Percentiles rank a stretch among this genome's conserved stretches.
phyloP scores from a whole-genome alignment of 805 yeast species.

The Lipomyces sp. region DNA sequence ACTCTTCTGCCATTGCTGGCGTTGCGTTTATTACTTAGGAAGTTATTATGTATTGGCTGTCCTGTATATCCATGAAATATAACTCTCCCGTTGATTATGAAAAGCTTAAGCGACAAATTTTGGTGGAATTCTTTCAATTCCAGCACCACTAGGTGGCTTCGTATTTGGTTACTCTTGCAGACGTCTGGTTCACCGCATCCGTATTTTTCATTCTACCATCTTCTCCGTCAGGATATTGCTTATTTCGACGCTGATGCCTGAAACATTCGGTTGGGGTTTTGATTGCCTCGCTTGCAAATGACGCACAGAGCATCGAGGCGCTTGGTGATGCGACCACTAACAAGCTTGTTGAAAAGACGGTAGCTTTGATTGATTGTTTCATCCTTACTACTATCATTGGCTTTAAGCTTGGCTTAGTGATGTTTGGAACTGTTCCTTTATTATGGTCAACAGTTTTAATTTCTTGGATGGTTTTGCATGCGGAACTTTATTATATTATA shows the following conservation, averaged over 20 bases:
- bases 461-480: slow-evolving; percentile 47
- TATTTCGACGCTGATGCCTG: slow-evolving; percentile 41
- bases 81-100: slow-evolving; percentile 21
- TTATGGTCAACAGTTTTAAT: slow-evolving; percentile 46
- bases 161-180: slow-evolving; percentile 35
- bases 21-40: slow-evolving; percentile 22
- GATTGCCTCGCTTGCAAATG: slow-evolving; percentile 39
- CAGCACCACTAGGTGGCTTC: slow-evolving; percentile 24
- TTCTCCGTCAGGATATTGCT: slow-evolving; percentile 42
- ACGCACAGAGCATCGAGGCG: slow-evolving; percentile 41
- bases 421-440: slow-evolving; percentile 46
- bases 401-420: slow-evolving; percentile 51
- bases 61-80: slow-evolving; percentile 24
- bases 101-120: slow-evolving; percentile 20
- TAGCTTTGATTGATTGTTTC: slow-evolving; percentile 48
- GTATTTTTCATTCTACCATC: slow-evolving; percentile 37
- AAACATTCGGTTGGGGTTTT: slow-evolving; percentile 41
- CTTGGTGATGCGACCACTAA: slow-evolving; percentile 43
- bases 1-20: slow-evolving; percentile 30
- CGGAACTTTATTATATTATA: slow-evolving; percentile 50
- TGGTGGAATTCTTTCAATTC: slow-evolving; percentile 24
- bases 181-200: slow-evolving; percentile 39
- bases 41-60: slow-evolving; percentile 25
- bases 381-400: slow-evolving; percentile 49
- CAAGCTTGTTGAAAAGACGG: slow-evolving; percentile 44